These are phyloP conservation scores for Oryza meridionalis DNA, from an alignment of 176 grass and related monocot species.

Conservation along the genomic window DNA sequence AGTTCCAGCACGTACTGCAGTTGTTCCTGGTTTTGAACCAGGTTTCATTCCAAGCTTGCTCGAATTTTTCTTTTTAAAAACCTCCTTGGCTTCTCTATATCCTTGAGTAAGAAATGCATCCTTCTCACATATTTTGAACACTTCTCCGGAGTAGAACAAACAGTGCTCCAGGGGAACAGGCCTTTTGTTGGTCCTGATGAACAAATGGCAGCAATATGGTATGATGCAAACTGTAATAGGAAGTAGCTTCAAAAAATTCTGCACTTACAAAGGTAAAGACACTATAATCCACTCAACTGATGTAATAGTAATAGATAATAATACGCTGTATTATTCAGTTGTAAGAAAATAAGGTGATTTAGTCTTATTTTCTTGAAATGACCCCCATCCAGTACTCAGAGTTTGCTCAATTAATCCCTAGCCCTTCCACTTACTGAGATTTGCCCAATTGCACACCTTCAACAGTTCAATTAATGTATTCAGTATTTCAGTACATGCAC, in stretches of 20 bases:
- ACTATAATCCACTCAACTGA: slow-evolving; percentile 3
- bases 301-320: background rate
- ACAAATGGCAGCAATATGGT: slow-evolving; percentile 26
- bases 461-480: background rate
- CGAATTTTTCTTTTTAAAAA: slow-evolving; percentile 76
- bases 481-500: background rate
- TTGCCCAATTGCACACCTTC: background rate
- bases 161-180: slow-evolving; percentile 96
- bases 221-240: slow-evolving; percentile 36
- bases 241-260: background rate
- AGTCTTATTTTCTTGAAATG: background rate
- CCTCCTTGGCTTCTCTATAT: slow-evolving; percentile 85
- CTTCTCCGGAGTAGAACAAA: slow-evolving; percentile 87
- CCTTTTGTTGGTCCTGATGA: slow-evolving; percentile 81
- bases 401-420: background rate
- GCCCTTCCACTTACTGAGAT: background rate
- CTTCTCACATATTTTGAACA: slow-evolving; percentile 85
- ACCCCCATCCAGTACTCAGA: background rate
- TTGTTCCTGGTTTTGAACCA: slow-evolving; percentile 51
- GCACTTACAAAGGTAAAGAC: slow-evolving; percentile 5
- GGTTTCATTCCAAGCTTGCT: slow-evolving; percentile 55
- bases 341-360: background rate
- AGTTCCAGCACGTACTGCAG: slow-evolving; percentile 42
- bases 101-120: slow-evolving; percentile 84
- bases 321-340: background rate